phyloP scores from a whole-genome alignment of 2,329 filamentous ascomycete genomes.

The Trichoderma brevicompactum region DNA sequence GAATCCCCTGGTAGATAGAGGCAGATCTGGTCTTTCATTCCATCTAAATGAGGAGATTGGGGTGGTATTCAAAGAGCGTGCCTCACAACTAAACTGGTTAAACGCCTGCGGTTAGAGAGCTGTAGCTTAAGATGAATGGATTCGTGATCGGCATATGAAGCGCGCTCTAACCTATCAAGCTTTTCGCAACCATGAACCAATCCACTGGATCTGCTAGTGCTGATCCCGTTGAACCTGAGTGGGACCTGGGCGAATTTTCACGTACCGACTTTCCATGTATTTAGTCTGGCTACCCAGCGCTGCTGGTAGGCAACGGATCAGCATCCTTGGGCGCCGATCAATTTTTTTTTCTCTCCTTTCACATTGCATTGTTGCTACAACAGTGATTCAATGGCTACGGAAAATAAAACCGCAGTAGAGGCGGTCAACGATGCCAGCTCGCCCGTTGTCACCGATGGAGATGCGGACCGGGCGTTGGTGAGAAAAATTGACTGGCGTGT shows the following conservation, averaged over 20 bases:
- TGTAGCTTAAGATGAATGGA: background rate
- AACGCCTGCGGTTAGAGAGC: background rate
- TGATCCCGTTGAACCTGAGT: slow-evolving; percentile 2
- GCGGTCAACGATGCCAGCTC: background rate
- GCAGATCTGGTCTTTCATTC: too few relatives aligned
- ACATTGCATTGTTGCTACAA: background rate
- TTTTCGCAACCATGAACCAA: background rate
- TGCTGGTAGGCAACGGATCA: background rate
- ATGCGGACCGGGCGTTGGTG: background rate
- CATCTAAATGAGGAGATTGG: background rate
- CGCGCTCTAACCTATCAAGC: background rate
- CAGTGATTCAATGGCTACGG: background rate
- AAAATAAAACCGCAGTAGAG: background rate
- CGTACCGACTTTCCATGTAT: background rate
- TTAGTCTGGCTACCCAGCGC: background rate
- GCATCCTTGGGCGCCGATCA: background rate
- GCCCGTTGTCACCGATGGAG: background rate
- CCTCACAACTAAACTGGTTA: background rate
- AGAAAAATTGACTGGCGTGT: slow-evolving; percentile 10
- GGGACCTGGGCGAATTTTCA: background rate
- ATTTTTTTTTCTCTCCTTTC: background rate
- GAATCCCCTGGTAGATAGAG: background rate
- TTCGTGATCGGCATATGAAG: background rate
- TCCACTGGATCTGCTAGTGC: background rate
- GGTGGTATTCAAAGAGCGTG: background rate